A percentile compares a stretch with the other conserved stretches of the same genome.
These are phyloP conservation scores for Paraconiothyrium brasiliense DNA, from an alignment of 2,329 filamentous ascomycete species.

Conservation along the genomic window DNA sequence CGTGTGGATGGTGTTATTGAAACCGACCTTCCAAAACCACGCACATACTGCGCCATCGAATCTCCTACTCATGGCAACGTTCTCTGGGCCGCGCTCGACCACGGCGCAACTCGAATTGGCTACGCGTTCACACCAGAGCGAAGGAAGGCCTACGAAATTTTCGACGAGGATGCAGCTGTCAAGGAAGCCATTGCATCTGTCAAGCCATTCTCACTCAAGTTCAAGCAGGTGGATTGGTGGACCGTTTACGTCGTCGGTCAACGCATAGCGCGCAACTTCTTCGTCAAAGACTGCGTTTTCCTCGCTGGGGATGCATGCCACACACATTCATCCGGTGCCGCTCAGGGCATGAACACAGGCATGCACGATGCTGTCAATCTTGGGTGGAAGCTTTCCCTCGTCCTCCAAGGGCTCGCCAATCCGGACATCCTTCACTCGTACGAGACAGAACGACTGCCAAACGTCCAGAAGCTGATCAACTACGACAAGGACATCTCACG, in stretches of 20 bases:
- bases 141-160: constrained; percentile 46
- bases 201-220: constrained; percentile 52
- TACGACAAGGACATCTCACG: constrained; percentile 48
- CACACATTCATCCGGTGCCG: constrained; percentile 64
- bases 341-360: constrained; percentile 68
- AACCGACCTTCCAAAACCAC: constrained; percentile 60
- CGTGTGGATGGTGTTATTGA: constrained; percentile 61
- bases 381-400: constrained; percentile 63
- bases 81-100: constrained; percentile 64
- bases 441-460: constrained; percentile 58
- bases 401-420: constrained; percentile 51
- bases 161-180: constrained; percentile 50
- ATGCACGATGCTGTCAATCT: constrained; percentile 65
- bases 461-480: constrained; percentile 55
- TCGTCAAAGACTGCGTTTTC: constrained; percentile 57
- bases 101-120: constrained; percentile 63
- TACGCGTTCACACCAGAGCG: constrained; percentile 60
- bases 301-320: constrained; percentile 68
- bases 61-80: constrained; percentile 64
- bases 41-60: constrained; percentile 61
- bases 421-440: constrained; percentile 59
- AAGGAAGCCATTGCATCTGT: constrained; percentile 52
- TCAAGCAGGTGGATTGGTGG: constrained; percentile 56
- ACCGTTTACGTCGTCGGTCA: constrained; percentile 57
- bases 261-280: constrained; percentile 48